Evolutionary conservation across 108 stramenopile genomes (phyloP), one percentile per base, ranked within the genome.

Genomic region (Skeletonema marinoi): DNA sequence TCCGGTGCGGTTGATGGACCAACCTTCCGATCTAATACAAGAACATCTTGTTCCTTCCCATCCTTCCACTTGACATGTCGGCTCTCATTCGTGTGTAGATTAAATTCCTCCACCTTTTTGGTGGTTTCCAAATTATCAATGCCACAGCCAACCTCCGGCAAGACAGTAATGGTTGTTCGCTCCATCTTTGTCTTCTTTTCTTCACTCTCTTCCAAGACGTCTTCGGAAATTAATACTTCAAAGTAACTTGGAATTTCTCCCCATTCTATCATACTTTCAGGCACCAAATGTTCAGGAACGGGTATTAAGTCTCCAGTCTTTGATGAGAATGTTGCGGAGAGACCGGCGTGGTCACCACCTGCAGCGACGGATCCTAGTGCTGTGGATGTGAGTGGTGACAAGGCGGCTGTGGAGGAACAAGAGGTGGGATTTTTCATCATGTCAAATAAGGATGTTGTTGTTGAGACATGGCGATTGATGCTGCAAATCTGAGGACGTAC

Each of bases 281-380:
- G 91, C 0, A 94, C 82, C 29, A 88, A 68, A 64, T 89, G 82
- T 63, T 88, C 88, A 10, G 93, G 93, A 14, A 94, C 81, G 19
- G 86, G 89, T 30, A 94, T 88, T 31, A 91, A 69, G 4, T 71
- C 65, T 21, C 91, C 91, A 19, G 67, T 72, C 3, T 32, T 67
- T 2, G 78, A 71, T 60, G 78, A 67, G 77, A 92, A 92, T 1
- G 86, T 94, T 2, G 90, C 93, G 0, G 75, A 76, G 16, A 89
- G 66, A 12, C 93, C 93, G 50, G 88, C 90, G 78, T 85, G 89
- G 66, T 94, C 93, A 17, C 93, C 93, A 29, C 93, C 93, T 16
- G 83, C 13, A 35, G 74, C 21, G 13, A 12, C 6, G 11, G 70
- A 38, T 16, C 1, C 50, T 3, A 51, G 17, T 51, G 48, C n/a